Evolutionary conservation across 23 red algal species (phyloP).

Genomic region (Gracilaria domingensis): DNA sequence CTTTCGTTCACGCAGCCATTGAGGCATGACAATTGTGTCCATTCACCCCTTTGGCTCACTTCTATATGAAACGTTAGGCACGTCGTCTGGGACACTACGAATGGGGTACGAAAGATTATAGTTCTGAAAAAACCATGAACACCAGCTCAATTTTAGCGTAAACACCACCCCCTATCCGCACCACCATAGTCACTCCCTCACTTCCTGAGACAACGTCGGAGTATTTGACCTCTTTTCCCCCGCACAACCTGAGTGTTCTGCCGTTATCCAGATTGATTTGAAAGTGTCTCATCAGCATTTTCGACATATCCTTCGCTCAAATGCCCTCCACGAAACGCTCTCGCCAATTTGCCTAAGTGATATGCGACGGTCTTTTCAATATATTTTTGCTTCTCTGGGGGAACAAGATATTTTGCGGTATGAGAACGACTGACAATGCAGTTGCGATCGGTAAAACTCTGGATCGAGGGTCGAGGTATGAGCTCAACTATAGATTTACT

Average conservation of each 20-base stretch:
- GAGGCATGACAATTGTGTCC: neutral
- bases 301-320: too few relatives aligned
- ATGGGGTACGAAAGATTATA: constrained; percentile 11
- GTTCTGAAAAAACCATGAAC: constrained; percentile 56
- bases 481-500: neutral
- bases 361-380: too few relatives aligned
- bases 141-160: constrained; percentile 14
- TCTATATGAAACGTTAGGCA: constrained; percentile 23
- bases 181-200: constrained; percentile 40
- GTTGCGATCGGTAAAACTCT: neutral
- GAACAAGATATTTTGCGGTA: neutral
- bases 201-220: constrained; percentile 9
- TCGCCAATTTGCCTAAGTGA: too few relatives aligned
- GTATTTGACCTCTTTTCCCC: constrained; percentile 19
- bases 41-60: constrained; percentile 43
- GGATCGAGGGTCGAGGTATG: neutral
- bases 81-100: constrained; percentile 21
- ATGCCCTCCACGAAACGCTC: too few relatives aligned
- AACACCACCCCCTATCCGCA: constrained; percentile 29
- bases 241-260: constrained; percentile 12
- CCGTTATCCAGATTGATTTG: constrained; percentile 21
- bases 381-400: neutral
- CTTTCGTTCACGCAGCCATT: constrained; percentile 15
- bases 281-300: neutral
- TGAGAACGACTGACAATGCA: neutral